Evolutionary conservation across 768 basidiomycete genomes (phyloP).

Genomic region (Trametes villosa): DNA sequence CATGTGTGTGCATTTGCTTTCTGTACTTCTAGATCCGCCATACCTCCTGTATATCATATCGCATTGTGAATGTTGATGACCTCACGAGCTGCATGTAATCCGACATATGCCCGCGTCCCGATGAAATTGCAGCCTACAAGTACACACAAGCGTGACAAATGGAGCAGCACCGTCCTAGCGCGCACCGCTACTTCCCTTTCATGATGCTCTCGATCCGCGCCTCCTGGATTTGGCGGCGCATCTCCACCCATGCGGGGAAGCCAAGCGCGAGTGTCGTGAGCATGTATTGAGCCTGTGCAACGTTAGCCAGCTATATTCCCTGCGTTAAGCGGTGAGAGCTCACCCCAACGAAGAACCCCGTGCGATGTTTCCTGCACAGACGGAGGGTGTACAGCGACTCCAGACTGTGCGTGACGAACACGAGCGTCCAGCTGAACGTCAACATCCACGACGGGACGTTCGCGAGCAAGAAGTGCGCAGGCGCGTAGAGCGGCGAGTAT

Average conservation of each 20-base stretch:
- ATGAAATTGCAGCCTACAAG: no score
- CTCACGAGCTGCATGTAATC: no score
- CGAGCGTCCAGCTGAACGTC: conserved; percentile 38
- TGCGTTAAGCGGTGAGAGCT: conserved; percentile 13
- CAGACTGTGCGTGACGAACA: conserved; percentile 44
- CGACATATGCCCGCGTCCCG: no score
- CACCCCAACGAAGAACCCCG: conserved; percentile 46
- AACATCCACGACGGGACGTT: conserved; percentile 29
- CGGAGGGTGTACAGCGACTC: conserved; percentile 53
- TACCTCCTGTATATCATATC: neutral
- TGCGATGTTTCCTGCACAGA: conserved; percentile 56
- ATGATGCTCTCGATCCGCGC: conserved; percentile 80
- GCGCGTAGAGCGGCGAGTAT: conserved; percentile 27
- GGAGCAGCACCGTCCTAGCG: neutral
- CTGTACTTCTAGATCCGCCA: conserved; percentile 14
- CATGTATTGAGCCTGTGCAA: conserved; percentile 56
- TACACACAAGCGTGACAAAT: no score
- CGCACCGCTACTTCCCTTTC: conserved; percentile 57
- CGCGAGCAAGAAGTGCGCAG: conserved; percentile 25
- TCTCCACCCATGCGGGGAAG: conserved; percentile 54
- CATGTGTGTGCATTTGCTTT: neutral
- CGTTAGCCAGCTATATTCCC: neutral
- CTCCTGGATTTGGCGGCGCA: conserved; percentile 62
- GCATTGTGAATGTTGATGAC: neutral
- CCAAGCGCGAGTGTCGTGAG: conserved; percentile 56